phyloP scores from a whole-genome alignment of 371 early-diverging fungal genomes.

The Lichtheimia ornata region DNA sequence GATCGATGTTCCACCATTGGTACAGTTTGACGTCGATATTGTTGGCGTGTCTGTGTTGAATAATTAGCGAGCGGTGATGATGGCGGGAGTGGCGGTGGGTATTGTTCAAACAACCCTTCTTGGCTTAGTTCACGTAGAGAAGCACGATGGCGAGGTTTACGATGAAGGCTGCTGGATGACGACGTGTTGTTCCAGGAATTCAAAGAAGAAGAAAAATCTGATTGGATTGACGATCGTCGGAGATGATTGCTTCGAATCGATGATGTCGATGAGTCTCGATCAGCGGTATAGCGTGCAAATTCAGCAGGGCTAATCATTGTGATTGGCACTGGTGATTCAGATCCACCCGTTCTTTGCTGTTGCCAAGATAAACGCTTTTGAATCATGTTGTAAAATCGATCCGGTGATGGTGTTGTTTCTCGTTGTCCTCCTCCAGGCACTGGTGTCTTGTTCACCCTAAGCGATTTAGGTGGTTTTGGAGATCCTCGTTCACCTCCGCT shows the following conservation, averaged over 20 bases:
- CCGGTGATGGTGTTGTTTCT: slow-evolving; percentile 32
- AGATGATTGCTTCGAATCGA: slow-evolving; percentile 52
- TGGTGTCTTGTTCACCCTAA: slow-evolving; percentile 8
- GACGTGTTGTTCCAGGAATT: slow-evolving; percentile 31
- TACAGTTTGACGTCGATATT: slow-evolving; percentile 12
- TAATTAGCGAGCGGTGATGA: slow-evolving; percentile 24
- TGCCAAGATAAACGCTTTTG: slow-evolving; percentile 43
- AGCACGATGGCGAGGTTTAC: slow-evolving; percentile 32
- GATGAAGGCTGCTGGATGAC: slow-evolving; percentile 19
- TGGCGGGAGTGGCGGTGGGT: slow-evolving; percentile 21
- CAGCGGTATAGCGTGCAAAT: slow-evolving; percentile 42
- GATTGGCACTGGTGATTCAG: slow-evolving; percentile 46
- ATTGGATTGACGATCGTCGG: slow-evolving; percentile 47
- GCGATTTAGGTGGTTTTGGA: slow-evolving; percentile 14
- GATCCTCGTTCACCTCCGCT: not conserved
- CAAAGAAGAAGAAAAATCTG: slow-evolving; percentile 42
- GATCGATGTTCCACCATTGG: slow-evolving; percentile 7
- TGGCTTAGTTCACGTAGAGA: slow-evolving; percentile 34
- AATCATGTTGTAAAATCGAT: slow-evolving; percentile 43
- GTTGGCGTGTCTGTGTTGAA: slow-evolving; percentile 5
- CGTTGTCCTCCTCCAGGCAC: slow-evolving; percentile 4
- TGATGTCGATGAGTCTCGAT: slow-evolving; percentile 50
- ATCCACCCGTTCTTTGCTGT: slow-evolving; percentile 27
- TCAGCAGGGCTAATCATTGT: slow-evolving; percentile 46
- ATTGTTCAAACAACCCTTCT: not conserved